Percentiles rank a stretch among this genome's conserved stretches.
phyloP scores from a whole-genome alignment of 2,329 filamentous ascomycete genomes.

The Leptoxyphium fumago region DNA sequence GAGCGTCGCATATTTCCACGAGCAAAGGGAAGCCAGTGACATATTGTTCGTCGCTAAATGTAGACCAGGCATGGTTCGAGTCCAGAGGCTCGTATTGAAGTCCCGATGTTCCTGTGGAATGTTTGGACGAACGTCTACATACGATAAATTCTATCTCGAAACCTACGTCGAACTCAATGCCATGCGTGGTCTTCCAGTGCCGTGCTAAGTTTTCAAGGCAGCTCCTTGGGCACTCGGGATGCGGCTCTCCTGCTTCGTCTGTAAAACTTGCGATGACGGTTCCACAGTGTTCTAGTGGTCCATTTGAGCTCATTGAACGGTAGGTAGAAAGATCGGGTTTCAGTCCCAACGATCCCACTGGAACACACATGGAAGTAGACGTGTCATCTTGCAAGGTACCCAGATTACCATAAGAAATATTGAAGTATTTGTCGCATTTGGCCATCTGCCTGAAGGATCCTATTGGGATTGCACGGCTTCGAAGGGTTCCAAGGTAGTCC shows the following conservation, averaged over 20 bases:
- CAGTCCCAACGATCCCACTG: conserved; percentile 52
- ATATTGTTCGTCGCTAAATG: conserved; percentile 47
- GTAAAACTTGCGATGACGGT: conserved; percentile 54
- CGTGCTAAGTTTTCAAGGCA: conserved; percentile 34
- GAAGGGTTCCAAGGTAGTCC: conserved; percentile 58
- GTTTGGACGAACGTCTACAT: conserved; percentile 33
- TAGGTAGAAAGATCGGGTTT: conserved; percentile 52
- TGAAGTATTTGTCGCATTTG: conserved; percentile 10
- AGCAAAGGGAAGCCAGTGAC: conserved; percentile 43
- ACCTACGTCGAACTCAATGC: conserved; percentile 50
- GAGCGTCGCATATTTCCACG: conserved; percentile 47
- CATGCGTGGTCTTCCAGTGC: conserved; percentile 34
- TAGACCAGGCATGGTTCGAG: conserved; percentile 56
- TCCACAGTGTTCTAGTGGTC: conserved; percentile 35
- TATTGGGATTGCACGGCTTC: conserved; percentile 54
- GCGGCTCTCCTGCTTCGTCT: conserved; percentile 37
- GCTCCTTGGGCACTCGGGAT: conserved; percentile 45
- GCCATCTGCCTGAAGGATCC: conserved; percentile 25
- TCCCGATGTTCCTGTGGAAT: conserved; percentile 3
- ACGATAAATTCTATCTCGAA: conserved; percentile 76
- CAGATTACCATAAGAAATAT: conserved; percentile 47
- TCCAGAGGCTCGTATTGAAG: conserved; percentile 31
- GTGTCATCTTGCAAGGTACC: conserved; percentile 55
- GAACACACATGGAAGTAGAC: conserved; percentile 37
- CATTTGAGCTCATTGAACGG: conserved; percentile 33